These are phyloP conservation scores for Cardamine chenopodiifolia DNA, from an alignment of 345 rosid genomes.

Conservation along the genomic window DNA sequence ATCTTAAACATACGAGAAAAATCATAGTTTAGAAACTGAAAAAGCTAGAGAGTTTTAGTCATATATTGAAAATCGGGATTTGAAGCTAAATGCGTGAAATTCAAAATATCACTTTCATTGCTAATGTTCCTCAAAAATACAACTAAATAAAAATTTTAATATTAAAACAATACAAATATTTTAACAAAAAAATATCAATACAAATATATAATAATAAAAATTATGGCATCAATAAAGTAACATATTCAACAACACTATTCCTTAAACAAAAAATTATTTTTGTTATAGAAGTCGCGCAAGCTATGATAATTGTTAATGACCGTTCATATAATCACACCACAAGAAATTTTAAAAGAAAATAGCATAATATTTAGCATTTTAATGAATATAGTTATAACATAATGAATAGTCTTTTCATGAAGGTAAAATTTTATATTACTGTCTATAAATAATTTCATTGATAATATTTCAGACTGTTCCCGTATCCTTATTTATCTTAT, in stretches of 20 bases:
- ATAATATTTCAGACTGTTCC: too few species aligned
- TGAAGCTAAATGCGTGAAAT: not conserved
- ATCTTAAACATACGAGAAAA: too few species aligned
- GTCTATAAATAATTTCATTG: not conserved
- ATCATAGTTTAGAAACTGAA: too few species aligned
- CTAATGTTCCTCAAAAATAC: not conserved
- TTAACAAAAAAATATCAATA: too few species aligned
- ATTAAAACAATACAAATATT: not conserved
- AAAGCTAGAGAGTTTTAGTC: not conserved
- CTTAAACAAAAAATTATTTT: not conserved
- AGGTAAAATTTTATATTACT: too few species aligned
- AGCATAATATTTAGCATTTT: not conserved
- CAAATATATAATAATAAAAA: too few species aligned
- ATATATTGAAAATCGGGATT: not conserved
- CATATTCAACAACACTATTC: not conserved
- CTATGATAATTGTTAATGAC: not conserved
- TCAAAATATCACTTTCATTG: not conserved
- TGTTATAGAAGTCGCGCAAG: not conserved
- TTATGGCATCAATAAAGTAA: not conserved
- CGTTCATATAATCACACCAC: too few species aligned
- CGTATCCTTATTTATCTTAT: not conserved
- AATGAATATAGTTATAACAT: not conserved
- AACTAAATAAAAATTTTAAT: too few species aligned
- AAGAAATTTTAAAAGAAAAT: too few species aligned
- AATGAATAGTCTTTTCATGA: too few species aligned